These are phyloP conservation scores for Fusarium sp. DNA, from an alignment of 2,329 filamentous ascomycete genomes.

Conservation along the genomic window DNA sequence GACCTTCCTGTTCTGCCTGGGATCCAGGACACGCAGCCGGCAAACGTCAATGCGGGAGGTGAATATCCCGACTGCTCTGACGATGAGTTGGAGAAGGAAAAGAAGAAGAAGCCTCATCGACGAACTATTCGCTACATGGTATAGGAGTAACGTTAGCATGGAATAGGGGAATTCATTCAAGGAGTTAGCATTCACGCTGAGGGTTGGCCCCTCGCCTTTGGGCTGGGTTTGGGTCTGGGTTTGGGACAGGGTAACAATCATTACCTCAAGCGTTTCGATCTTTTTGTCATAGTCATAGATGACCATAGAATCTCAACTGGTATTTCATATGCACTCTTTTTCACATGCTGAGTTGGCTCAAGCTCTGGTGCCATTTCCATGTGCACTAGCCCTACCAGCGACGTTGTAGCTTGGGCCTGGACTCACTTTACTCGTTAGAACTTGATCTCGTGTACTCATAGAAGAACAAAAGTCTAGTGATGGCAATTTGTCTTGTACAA, in stretches of 20 bases:
- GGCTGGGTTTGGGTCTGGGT: neutral
- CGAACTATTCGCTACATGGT: conserved; percentile 17
- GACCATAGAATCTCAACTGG: neutral
- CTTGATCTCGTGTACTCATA: neutral
- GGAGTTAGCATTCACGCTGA: neutral
- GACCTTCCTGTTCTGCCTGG: conserved; percentile 3
- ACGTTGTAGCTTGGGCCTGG: neutral
- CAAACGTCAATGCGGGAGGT: neutral
- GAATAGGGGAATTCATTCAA: neutral
- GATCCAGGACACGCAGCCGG: neutral
- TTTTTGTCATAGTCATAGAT: neutral
- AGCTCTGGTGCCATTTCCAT: neutral
- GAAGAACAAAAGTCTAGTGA: neutral
- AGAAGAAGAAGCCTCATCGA: conserved; percentile 12
- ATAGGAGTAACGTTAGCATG: neutral
- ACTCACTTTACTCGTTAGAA: neutral
- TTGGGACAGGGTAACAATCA: neutral
- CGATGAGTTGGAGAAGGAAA: conserved; percentile 8
- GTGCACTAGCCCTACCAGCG: neutral
- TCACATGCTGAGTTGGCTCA: neutral
- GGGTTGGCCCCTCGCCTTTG: neutral
- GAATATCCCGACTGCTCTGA: conserved; percentile 34
- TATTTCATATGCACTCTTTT: neutral
- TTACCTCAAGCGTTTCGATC: neutral
- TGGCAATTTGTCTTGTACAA: neutral